phyloP scores from a whole-genome alignment of 1,139 yeast species.

The Kazachstania sp. region DNA sequence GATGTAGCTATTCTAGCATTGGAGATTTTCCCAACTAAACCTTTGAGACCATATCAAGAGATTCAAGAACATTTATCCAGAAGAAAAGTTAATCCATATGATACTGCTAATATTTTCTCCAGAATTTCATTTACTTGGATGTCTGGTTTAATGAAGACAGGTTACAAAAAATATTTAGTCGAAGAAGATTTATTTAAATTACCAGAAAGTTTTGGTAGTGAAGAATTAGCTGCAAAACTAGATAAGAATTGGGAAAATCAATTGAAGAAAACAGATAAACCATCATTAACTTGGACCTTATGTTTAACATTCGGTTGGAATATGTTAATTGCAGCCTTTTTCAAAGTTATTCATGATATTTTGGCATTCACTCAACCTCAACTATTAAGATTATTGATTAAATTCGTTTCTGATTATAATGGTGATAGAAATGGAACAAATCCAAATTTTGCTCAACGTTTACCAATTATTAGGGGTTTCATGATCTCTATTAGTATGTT shows the following conservation, averaged over 20 bases:
- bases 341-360: constrained; percentile 69
- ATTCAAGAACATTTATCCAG: constrained; percentile 33
- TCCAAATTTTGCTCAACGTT: constrained; percentile 1
- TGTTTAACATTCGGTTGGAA: constrained; percentile 61
- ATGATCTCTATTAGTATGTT: constrained; percentile 83
- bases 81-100: constrained; percentile 51
- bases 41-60: constrained; percentile 33
- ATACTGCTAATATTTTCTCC: constrained; percentile 74
- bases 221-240: constrained; percentile 43
- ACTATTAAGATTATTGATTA: constrained; percentile 62
- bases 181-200: constrained; percentile 76
- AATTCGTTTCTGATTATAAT: constrained; percentile 72
- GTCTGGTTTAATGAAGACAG: constrained; percentile 81
- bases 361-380: constrained; percentile 89
- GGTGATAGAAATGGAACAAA: constrained; percentile 32
- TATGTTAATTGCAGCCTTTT: constrained; percentile 64
- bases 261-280: constrained; percentile 37
- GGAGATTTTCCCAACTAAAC: constrained; percentile 48
- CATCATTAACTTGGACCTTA: constrained; percentile 62
- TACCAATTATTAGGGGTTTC: constrained; percentile 70
- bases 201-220: constrained; percentile 56
- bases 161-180: constrained; percentile 63
- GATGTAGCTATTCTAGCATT: constrained; percentile 44
- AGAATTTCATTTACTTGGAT: constrained; percentile 83
- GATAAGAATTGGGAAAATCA: constrained; percentile 53